Evolutionary conservation across 192 early-diverging fungal species (phyloP).

Genomic region (Coemansia sp.): DNA sequence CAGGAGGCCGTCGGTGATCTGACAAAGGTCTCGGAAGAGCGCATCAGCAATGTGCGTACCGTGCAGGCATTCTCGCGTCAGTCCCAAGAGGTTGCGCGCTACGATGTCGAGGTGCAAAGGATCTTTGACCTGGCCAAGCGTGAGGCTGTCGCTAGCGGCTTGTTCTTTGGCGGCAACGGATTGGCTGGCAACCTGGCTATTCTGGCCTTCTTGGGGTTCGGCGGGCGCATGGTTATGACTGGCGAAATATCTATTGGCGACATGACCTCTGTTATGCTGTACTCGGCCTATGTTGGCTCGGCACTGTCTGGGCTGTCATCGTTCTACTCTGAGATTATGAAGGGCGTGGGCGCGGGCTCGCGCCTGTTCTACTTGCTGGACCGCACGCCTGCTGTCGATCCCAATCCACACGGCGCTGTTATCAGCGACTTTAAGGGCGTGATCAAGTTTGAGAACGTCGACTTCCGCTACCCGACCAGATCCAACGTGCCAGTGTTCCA

Average conservation of each 20-base stretch:
- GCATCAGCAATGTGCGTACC: constrained; percentile 57
- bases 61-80: constrained; percentile 59
- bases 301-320: constrained; percentile 62
- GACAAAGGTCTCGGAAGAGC: constrained; percentile 72
- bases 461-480: constrained; percentile 72
- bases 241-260: constrained; percentile 66
- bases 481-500: constrained; percentile 59
- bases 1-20: constrained; percentile 69
- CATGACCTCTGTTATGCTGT: constrained; percentile 68
- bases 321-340: constrained; percentile 76
- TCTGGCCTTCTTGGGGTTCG: constrained; percentile 66
- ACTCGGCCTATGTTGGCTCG: constrained; percentile 69
- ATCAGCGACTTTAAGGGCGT: constrained; percentile 42
- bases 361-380: constrained; percentile 66
- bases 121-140: constrained; percentile 50
- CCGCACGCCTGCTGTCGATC: constrained; percentile 47
- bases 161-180: constrained; percentile 68
- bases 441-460: constrained; percentile 62
- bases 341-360: constrained; percentile 65
- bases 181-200: constrained; percentile 66
- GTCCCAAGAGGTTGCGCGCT: constrained; percentile 37
- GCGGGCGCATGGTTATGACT: constrained; percentile 66
- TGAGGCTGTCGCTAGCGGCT: constrained; percentile 61
- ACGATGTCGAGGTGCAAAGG: constrained; percentile 39
- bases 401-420: constrained; percentile 23